Evolutionary conservation across 768 basidiomycete species (phyloP).

Genomic region (Phanerochaete carnosa): DNA sequence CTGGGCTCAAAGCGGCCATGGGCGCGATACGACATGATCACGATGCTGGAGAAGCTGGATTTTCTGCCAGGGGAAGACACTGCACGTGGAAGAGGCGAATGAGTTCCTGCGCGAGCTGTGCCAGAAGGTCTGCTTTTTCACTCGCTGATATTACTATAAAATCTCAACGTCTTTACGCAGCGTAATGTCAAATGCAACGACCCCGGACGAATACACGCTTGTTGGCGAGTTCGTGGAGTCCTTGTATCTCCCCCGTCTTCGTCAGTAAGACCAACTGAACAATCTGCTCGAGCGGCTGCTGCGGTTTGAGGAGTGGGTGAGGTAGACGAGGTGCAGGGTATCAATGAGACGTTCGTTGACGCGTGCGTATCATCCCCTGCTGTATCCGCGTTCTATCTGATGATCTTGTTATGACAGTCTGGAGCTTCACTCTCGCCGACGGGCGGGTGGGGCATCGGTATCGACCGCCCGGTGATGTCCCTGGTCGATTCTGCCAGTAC

Average conservation of each 20-base stretch:
- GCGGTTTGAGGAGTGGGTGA: conserved; percentile 92
- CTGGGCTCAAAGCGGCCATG: conserved; percentile 90
- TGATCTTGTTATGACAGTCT: too few relatives aligned
- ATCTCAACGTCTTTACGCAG: too few relatives aligned
- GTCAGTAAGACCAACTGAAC: conserved; percentile 95
- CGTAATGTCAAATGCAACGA: conserved; percentile 95
- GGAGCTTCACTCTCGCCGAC: conserved; percentile 98
- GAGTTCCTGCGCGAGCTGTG: conserved; percentile 82
- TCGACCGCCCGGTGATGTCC: conserved; percentile 99
- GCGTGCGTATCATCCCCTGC: conserved; percentile 80
- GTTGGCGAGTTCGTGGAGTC: conserved; percentile 98
- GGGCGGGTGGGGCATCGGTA: too few relatives aligned
- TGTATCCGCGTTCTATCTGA: too few relatives aligned
- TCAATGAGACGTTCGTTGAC: conserved; percentile 96
- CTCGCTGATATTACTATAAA: too few relatives aligned
- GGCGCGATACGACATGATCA: too few relatives aligned
- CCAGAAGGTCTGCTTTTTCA: too few relatives aligned
- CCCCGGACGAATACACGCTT: conserved; percentile 96
- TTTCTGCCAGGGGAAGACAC: conserved; percentile 86
- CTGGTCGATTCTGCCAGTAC: conserved; percentile 91
- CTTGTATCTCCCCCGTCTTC: conserved; percentile 95
- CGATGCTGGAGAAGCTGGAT: conserved; percentile 85
- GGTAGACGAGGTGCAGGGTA: conserved; percentile 95
- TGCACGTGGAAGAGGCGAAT: too few relatives aligned
- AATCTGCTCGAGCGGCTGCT: conserved; percentile 95